Base-by-base conservation (phyloP, 352 stramenopile species). In the Pythium scleroteichum region DNA sequence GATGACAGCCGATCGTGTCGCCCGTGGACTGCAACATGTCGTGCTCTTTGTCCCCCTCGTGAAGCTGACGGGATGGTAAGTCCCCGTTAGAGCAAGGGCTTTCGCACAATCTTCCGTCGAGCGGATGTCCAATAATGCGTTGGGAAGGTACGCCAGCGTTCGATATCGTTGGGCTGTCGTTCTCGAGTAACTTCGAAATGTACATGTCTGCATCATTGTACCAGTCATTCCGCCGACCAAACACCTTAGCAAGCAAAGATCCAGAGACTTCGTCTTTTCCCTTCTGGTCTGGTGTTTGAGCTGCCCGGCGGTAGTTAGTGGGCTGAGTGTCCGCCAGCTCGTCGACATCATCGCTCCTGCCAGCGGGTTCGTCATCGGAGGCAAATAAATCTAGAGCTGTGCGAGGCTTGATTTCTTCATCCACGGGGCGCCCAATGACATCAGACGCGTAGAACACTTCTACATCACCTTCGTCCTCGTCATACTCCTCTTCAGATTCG, bases 401-500 rank as follows among this genome's bases (percentile, higher is more conserved):
- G 3, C 64, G 42, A 20, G 64, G 58, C 19, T 62, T 27, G 13
- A 71, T 42, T 6, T 65, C 56, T 16, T 48, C 63, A 19, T 54
- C 33, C 12, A 56, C 13, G 13, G 55, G 35, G 22, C 39, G 56
- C 5, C 58, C 64, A 9, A 71, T 41, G 16, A 71, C 60, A 44
- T 71, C 64, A 5, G 58, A 55, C 1, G 64, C 64, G 42, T 67
- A 71, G 23, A 71, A 71, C 1, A 71, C 42, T 20, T 71, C 64
- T 38, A 39, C 62, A 14, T 41, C 54, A 20, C 55, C 53, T 9
- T 63, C 39, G 10, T 47, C 47, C 8, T 60, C 33, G 2, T 39
- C 39, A 16, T 56, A 39, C 7, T 27, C 50, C 0, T 53, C 47
- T 6, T 58, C 35, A 17, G 29, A 22, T 0, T 48, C 49, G n/a